Base-by-base conservation (phyloP, 495 filamentous ascomycete genomes). In the Trichoderma erinaceum region DNA sequence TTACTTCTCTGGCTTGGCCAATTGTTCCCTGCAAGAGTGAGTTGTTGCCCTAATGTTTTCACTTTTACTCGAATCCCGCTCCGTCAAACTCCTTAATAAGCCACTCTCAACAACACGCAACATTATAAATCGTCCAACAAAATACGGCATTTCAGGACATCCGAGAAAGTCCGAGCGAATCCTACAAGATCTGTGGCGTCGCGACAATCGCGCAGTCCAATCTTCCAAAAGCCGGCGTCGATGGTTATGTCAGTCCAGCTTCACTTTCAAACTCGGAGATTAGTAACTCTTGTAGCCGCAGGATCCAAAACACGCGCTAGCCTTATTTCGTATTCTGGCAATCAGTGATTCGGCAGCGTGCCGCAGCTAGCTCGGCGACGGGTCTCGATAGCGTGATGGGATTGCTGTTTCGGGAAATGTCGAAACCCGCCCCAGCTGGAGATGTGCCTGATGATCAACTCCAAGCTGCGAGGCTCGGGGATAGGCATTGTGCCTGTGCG, bases 101-200 rank as follows among this genome's bases (percentile, higher is more conserved):
- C 44, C 44, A 16, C 25, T 23, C 18, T n/a, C 48, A 52, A 52
- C 18, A 52, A 52, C 4, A 52, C 48, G 35, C 16, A n/a, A 52
- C 16, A 52, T 21, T 10, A 23, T 29, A 32, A 61, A 12, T 10
- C 23, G 0, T 29, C 23, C 11, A 27, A 56, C n/a, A 7, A 27
- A 15, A 4, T 3, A 61, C 27, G 56, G 56, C 56, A 32, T 29
- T 61, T 61, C 25, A 56, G 27, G 23, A 61, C 15, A 32, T 61
- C 56, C 56, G 56, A 61, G 56, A 23, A 61, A 61, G 56, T 12
- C 56, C 56, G 56, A 61, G 56, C 23, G 35, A 38, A 38, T 38
- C 35, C 35, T 15, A 10, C 23, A 32, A 29, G 4, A 6, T 25
- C 27, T 29, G 1, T 25, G 56, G 56, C 56, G 27, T 13, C 4